These are phyloP conservation scores for Wickerhamiella bombiphila DNA, from an alignment of 805 yeast species.

Conservation along the genomic window DNA sequence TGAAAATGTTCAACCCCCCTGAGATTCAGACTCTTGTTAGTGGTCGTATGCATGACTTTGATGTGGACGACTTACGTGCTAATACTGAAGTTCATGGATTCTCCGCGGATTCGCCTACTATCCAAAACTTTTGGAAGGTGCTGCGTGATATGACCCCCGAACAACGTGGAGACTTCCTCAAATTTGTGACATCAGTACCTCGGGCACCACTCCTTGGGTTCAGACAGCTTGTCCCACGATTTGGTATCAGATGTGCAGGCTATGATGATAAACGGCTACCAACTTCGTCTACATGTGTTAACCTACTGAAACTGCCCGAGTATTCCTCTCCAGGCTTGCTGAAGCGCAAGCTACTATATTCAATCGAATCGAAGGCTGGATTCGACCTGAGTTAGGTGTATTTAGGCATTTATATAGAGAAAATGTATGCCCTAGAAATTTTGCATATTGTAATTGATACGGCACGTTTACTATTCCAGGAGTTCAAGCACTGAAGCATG, in stretches of 20 bases:
- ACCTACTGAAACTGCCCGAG: conserved; percentile 72
- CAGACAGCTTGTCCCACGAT: conserved; percentile 51
- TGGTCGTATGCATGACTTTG: conserved; percentile 58
- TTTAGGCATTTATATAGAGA: neutral
- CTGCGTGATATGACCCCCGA: conserved; percentile 38
- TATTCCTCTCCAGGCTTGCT: conserved; percentile 47
- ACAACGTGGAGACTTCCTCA: conserved; percentile 53
- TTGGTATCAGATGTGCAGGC: conserved; percentile 56
- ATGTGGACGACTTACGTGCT: conserved; percentile 49
- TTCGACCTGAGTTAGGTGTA: conserved; percentile 47
- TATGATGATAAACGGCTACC: conserved; percentile 47
- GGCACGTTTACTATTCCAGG: too few relatives aligned
- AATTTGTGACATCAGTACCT: conserved; percentile 85
- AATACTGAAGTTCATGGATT: conserved; percentile 56
- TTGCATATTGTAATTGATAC: neutral
- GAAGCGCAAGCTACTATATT: conserved; percentile 51
- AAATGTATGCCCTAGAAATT: neutral
- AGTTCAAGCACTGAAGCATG: too few relatives aligned
- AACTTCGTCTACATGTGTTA: conserved; percentile 87
- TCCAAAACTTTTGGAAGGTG: conserved; percentile 59
- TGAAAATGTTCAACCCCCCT: conserved; percentile 66
- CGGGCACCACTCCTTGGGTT: conserved; percentile 87
- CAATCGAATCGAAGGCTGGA: conserved; percentile 73
- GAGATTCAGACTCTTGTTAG: conserved; percentile 77
- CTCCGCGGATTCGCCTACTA: conserved; percentile 38